Evolutionary conservation across 2,329 filamentous ascomycete species (phyloP), one percentile per base, ranked within the genome.

Genomic region (Penicillium concentricum): DNA sequence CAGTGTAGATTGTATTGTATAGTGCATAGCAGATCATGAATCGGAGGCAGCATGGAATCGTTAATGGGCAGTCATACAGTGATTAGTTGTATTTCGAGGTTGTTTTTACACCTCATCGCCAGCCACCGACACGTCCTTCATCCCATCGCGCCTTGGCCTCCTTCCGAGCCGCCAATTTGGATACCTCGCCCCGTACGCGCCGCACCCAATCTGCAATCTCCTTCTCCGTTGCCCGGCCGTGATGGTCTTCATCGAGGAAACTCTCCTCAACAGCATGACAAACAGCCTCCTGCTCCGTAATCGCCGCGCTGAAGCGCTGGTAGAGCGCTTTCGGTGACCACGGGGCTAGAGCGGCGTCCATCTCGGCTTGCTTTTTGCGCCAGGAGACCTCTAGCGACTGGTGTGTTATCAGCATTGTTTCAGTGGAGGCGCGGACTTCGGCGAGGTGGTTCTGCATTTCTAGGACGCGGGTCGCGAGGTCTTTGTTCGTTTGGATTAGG

Each of bases 71-170:
- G 12, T 24, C 38, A 34, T 16, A 22, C 10, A 5, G 15, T 24
- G 3, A n/a, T 6, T 20, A 22, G 38, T 22, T 50, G 8, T 41
- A 50, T 30, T 12, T 15, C 5, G 6, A 18, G 34, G 8, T 49
- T 39, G 1, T 2, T 12, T 50, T 37, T 10, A 12, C 1, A 26
- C 18, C 20, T 44, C 79, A 93, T 69, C 93, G 84, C 94, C 94
- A 97, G 0, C 94, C 94, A 12, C 93, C 93, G 34, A 97, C 93
- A 64, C 93, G 82, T 24, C 93, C 92, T 76, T 97, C 93, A 72
- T 97, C 94, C 94, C 94, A 97, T 66, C 94, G 83, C 68, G 92
- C 89, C 74, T 92, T 96, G 63, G 91, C 84, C 78, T 97, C 94
- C 69, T 88, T 86, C 56, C 94, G 82, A 52, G 92, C 79, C 69